These are phyloP conservation scores for Daldinia grandis DNA, from an alignment of 495 filamentous ascomycete species.

Conservation along the genomic window DNA sequence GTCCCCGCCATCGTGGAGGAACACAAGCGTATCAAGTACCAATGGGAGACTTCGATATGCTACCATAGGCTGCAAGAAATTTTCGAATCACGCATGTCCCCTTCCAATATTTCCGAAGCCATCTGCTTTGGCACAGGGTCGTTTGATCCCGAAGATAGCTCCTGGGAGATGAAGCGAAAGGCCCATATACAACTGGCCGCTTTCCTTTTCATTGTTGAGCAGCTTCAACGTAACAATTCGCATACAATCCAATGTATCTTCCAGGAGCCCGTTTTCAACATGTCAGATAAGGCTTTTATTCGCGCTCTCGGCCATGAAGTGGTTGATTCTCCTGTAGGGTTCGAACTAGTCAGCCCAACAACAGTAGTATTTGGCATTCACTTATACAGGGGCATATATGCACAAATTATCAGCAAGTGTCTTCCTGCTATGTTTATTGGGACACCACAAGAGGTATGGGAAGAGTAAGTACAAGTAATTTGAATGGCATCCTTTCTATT, in stretches of 20 bases:
- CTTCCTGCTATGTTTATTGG: conserved; percentile 56
- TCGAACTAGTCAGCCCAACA: conserved; percentile 57
- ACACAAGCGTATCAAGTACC: conserved; percentile 26
- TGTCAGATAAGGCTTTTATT: conserved; percentile 67
- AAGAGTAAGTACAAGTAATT: conserved; percentile 39
- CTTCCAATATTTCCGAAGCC: conserved; percentile 44
- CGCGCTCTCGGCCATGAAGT: conserved; percentile 59
- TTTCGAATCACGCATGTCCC: conserved; percentile 11
- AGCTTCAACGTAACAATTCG: conserved; percentile 40
- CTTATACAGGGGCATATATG: conserved; percentile 60
- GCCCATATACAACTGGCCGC: conserved; percentile 69
- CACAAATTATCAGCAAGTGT: conserved; percentile 44
- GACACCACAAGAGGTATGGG: conserved; percentile 50
- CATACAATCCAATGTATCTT: conserved; percentile 57
- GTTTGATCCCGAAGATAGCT: conserved; percentile 53
- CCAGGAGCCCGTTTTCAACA: conserved; percentile 78
- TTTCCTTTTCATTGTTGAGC: conserved; percentile 60
- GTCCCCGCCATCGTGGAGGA: conserved; percentile 33
- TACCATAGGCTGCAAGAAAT: conserved; percentile 26
- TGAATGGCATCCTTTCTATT: neutral
- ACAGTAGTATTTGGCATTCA: conserved; percentile 68
- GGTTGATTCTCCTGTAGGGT: conserved; percentile 65
- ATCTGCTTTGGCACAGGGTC: conserved; percentile 57
- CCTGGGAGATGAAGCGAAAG: conserved; percentile 41
- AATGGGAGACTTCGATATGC: conserved; percentile 35